phyloP scores from a whole-genome alignment of 2,329 filamentous ascomycete genomes.

The Colletotrichum sp. region DNA sequence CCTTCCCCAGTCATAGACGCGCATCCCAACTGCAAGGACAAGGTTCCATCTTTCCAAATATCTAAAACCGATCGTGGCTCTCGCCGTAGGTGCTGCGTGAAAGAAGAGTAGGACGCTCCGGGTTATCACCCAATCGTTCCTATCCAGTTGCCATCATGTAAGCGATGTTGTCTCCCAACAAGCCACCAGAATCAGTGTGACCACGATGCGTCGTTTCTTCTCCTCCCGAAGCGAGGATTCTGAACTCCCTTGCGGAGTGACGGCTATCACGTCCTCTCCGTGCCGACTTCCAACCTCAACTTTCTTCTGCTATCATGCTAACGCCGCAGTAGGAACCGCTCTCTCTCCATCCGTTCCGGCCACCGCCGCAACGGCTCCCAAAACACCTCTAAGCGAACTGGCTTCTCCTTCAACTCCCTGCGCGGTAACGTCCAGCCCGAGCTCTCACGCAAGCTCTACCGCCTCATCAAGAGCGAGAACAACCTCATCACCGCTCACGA shows the following conservation, averaged over 20 bases:
- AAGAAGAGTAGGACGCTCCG: background rate
- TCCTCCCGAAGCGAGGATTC: constrained; percentile 6
- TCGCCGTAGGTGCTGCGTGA: background rate
- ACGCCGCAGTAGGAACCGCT: constrained; percentile 65
- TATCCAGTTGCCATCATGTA: background rate
- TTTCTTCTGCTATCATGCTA: background rate
- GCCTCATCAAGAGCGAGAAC: constrained; percentile 95
- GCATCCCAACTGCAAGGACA: background rate
- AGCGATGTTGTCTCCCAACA: background rate
- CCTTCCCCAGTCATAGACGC: background rate
- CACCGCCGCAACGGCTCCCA: constrained; percentile 47
- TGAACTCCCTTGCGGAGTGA: background rate
- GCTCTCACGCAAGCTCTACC: constrained; percentile 85
- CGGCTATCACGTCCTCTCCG: background rate
- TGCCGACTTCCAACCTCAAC: background rate
- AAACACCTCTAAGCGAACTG: constrained; percentile 38
- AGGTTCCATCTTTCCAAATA: background rate
- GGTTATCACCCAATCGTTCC: background rate
- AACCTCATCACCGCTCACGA: constrained; percentile 85
- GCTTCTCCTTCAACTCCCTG: constrained; percentile 84
- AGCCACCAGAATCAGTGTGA: background rate
- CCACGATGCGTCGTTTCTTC: constrained; percentile 10
- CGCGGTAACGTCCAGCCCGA: constrained; percentile 86
- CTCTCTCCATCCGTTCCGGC: constrained; percentile 74
- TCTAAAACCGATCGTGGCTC: background rate